phyloP scores from a whole-genome alignment of 306 rosid species.

The Rosa chinensis region DNA sequence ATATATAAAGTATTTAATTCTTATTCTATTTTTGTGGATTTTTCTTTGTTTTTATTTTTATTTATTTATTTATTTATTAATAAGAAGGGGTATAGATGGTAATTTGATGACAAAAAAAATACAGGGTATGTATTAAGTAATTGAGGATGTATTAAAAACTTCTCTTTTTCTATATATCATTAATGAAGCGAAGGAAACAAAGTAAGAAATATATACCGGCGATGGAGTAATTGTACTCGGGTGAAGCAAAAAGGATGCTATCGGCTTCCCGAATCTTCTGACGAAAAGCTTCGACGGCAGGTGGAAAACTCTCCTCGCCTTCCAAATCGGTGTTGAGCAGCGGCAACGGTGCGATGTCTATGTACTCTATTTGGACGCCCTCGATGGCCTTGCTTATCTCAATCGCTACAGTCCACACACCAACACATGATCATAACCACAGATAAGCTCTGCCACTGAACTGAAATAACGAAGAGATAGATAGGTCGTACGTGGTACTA shows the following conservation, averaged over 20 bases:
- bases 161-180: too few species aligned
- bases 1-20: too few species aligned
- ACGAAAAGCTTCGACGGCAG: conserved; percentile 62
- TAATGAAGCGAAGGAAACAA: neutral
- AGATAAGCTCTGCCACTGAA: neutral
- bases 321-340: conserved; percentile 76
- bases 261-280: conserved; percentile 57
- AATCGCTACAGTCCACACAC: conserved; percentile 39
- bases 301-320: conserved; percentile 46
- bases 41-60: too few species aligned
- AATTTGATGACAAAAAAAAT: too few species aligned
- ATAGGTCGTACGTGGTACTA: too few species aligned
- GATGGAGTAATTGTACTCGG: conserved; percentile 81
- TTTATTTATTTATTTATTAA: too few species aligned
- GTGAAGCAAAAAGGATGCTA: conserved; percentile 72
- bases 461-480: neutral
- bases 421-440: neutral
- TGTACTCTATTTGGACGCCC: conserved; percentile 56
- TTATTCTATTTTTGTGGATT: too few species aligned
- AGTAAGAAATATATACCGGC: conserved; percentile 31
- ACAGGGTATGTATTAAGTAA: too few species aligned
- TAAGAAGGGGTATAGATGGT: too few species aligned
- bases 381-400: conserved; percentile 44
- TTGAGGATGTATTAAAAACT: too few species aligned
- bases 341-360: conserved; percentile 66